Evolutionary conservation across 495 filamentous ascomycete genomes (phyloP), one percentile per base, ranked within the genome.

Genomic region (Aspergillus kassunensis): DNA sequence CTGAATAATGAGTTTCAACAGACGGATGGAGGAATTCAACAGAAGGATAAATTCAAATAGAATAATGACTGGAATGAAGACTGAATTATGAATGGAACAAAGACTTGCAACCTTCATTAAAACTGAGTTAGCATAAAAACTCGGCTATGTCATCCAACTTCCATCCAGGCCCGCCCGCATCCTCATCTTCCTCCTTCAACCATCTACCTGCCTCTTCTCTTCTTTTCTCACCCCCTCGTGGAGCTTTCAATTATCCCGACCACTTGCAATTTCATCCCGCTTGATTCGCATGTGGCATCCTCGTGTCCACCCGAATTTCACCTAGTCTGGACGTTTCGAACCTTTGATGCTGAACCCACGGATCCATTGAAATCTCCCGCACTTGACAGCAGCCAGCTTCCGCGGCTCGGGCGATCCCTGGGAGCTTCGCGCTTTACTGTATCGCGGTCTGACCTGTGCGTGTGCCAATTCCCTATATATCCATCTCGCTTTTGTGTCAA

Each of bases 351-450:
- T 62, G 57, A 64, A 69, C 60, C 68, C 68, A 66, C 69, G 68
- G 68, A 60, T 66, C 54, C 57, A 66, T 64, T 54, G n/a, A 41
- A 64, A 71, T 71, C 68, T 71, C 66, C 68, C 68, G 68, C 68
- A 59, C 48, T 64, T 66, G 65, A 67, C 65, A 63, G n/a, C n/a
- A n/a, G n/a, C n/a, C n/a, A n/a, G 65, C 65, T 63, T 51, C 53
- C 51, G 49, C 66, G 65, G 65, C 63, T 69, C 62, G 16, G 42
- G 21, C 46, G 51, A 58, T 58, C 52, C 33, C 47, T 25, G 16
- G 16, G 42, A 55, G 50, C 34, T 54, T 41, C 30, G 39, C 31
- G 11, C 31, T 34, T 30, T 33, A 11, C 3, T 31, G 24, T 53
- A 18, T 48, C 29, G 46, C 45, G 36, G 2, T 20, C 21, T 45